phyloP scores from a whole-genome alignment of 495 filamentous ascomycete genomes.

The Penicillium paradoxum region DNA sequence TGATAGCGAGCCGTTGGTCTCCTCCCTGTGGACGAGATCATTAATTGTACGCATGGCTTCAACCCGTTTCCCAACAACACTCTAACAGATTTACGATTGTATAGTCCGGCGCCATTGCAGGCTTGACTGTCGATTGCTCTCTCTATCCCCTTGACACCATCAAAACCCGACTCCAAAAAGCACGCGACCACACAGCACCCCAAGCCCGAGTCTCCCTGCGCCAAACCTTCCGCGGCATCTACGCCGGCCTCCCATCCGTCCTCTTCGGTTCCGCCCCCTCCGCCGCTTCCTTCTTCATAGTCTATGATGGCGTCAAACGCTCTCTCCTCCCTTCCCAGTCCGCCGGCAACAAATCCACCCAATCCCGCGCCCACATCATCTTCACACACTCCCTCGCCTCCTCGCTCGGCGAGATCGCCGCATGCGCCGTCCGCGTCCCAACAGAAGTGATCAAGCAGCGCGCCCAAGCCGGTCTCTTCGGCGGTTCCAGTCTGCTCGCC shows the following conservation, averaged over 20 bases:
- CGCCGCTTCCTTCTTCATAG: conserved; percentile 97
- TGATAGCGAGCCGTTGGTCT: conserved; percentile 35
- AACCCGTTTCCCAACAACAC: not conserved
- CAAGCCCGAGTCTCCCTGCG: conserved; percentile 34
- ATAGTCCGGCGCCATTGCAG: conserved; percentile 74
- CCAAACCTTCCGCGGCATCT: conserved; percentile 64
- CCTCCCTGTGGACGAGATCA: conserved; percentile 43
- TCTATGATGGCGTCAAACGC: conserved; percentile 80
- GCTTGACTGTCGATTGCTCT: conserved; percentile 84
- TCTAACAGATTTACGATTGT: conserved; percentile 24
- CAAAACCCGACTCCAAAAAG: conserved; percentile 90
- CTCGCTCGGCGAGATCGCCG: conserved; percentile 81
- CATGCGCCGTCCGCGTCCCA: conserved; percentile 87
- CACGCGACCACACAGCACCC: conserved; percentile 63
- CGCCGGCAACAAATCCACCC: conserved; percentile 6
- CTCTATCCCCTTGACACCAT: conserved; percentile 90
- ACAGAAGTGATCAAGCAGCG: conserved; percentile 97
- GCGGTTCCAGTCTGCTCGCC: conserved; percentile 46
- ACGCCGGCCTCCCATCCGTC: conserved; percentile 63
- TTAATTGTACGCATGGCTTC: conserved; percentile 30
- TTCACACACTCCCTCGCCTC: conserved; percentile 81
- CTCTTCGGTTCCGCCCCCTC: conserved; percentile 80
- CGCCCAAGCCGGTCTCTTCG: conserved; percentile 77
- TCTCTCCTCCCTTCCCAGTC: conserved; percentile 36
- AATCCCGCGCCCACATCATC: conserved; percentile 34